phyloP scores from a whole-genome alignment of 2,329 filamentous ascomycete genomes.

The Fusarium nygamai region DNA sequence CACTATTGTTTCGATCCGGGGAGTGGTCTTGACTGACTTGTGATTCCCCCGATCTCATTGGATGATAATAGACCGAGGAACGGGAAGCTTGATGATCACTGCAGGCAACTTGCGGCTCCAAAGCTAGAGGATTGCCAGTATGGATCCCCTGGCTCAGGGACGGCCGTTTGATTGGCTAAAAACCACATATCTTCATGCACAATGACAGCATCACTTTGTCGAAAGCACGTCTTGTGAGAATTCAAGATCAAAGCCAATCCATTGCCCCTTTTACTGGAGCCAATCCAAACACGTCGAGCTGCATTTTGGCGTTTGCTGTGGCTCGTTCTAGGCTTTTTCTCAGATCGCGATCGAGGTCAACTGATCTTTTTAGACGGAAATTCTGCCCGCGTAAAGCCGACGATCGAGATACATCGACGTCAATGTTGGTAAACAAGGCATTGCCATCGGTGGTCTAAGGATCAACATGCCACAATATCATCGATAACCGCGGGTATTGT shows the following conservation, averaged over 20 bases:
- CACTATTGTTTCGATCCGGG: conserved; percentile 24
- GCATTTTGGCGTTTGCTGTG: conserved; percentile 20
- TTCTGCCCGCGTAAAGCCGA: conserved; percentile 20
- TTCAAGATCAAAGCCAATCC: conserved; percentile 2
- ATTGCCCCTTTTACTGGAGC: conserved; percentile 16
- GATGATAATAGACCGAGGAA: conserved; percentile 3
- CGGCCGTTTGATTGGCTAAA: conserved; percentile 15
- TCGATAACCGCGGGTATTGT: neutral
- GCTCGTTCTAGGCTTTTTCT: conserved; percentile 18
- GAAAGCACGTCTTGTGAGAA: conserved; percentile 10
- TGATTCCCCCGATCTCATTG: conserved; percentile 12
- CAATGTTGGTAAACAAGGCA: conserved; percentile 20
- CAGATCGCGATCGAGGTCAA: conserved; percentile 35
- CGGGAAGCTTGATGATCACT: conserved; percentile 36
- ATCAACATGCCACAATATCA: neutral
- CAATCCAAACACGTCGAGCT: conserved; percentile 26
- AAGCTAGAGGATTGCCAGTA: conserved; percentile 1
- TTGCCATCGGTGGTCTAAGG: conserved; percentile 2
- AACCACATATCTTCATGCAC: neutral
- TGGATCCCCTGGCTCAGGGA: conserved; percentile 16
- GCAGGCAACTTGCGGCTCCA: conserved; percentile 27
- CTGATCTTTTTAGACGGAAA: conserved; percentile 15
- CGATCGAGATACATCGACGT: conserved; percentile 33
- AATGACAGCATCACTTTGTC: conserved; percentile 41
- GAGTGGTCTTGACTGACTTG: neutral